Conservation (phyloP, 352 stramenopile genomes). For the Phytophthora lateralis region DNA sequence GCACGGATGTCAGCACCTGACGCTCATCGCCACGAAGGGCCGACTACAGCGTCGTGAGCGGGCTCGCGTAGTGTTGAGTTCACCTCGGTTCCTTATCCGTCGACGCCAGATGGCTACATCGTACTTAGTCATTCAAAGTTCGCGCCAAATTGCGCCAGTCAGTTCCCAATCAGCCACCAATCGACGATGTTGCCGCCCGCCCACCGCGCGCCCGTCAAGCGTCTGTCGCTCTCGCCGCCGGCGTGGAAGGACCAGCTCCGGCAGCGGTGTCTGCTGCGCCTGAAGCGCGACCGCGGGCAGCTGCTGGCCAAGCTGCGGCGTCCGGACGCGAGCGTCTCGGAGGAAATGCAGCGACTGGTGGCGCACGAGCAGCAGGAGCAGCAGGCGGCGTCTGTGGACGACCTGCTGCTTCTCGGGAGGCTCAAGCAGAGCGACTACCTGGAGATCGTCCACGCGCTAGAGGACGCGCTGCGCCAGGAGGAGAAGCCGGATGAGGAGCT, state of each 20-base stretch:
- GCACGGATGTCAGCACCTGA: too few species aligned
- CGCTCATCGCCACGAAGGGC: too few species aligned
- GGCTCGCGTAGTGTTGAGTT: too few species aligned
- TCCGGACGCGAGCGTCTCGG: constrained; percentile 56
- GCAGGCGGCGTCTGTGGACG: constrained; percentile 53
- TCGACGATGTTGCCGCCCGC: not conserved
- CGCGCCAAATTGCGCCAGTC: not conserved
- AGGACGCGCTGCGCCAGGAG: constrained; percentile 67
- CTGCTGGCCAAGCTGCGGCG: constrained; percentile 71
- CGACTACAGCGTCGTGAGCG: too few species aligned
- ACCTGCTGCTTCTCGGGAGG: constrained; percentile 60
- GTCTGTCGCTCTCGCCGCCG: constrained; percentile 64
- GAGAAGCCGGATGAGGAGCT: constrained; percentile 48
- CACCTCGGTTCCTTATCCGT: too few species aligned
- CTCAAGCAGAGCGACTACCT: constrained; percentile 76
- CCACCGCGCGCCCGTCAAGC: constrained; percentile 28
- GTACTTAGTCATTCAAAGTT: not conserved
- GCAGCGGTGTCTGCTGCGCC: constrained; percentile 69
- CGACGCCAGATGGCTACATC: not conserved
- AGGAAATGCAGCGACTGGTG: constrained; percentile 71
- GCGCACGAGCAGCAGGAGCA: constrained; percentile 41
- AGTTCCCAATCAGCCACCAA: not conserved
- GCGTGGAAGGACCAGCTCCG: constrained; percentile 81
- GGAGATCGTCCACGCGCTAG: constrained; percentile 74
- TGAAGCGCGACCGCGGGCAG: constrained; percentile 62